Evolutionary conservation across 202 grass and related monocot genomes (phyloP).

Genomic region (Cymbopogon flexuosus): DNA sequence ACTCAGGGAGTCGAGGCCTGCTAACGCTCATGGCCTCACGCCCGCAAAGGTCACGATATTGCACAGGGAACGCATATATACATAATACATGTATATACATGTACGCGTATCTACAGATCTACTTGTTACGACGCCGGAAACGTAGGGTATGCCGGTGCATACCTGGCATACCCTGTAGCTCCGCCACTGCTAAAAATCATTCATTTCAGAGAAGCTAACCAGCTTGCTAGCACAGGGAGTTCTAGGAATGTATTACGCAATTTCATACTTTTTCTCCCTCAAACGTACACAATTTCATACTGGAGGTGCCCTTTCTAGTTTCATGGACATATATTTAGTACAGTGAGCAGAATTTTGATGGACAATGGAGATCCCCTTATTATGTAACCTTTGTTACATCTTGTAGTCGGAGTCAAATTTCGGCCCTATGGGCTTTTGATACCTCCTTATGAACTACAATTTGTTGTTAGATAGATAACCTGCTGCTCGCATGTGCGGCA

Average conservation of each 20-base stretch:
- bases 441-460: neutral
- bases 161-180: no score
- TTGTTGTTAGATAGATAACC: neutral
- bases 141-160: no score
- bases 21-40: no score
- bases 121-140: no score
- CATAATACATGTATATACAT: no score
- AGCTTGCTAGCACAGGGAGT: neutral
- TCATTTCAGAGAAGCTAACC: neutral
- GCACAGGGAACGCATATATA: no score
- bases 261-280: no score
- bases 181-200: neutral
- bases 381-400: neutral
- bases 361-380: neutral
- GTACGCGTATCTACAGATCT: no score
- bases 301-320: neutral
- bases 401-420: neutral
- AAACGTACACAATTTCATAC: neutral
- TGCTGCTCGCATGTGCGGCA: neutral
- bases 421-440: neutral
- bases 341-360: neutral
- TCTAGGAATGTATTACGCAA: neutral
- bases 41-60: no score
- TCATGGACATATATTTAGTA: slow-evolving; percentile 21
- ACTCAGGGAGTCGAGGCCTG: no score